Base-by-base conservation (phyloP, 495 filamentous ascomycete species). In the Penicillium argentinense region DNA sequence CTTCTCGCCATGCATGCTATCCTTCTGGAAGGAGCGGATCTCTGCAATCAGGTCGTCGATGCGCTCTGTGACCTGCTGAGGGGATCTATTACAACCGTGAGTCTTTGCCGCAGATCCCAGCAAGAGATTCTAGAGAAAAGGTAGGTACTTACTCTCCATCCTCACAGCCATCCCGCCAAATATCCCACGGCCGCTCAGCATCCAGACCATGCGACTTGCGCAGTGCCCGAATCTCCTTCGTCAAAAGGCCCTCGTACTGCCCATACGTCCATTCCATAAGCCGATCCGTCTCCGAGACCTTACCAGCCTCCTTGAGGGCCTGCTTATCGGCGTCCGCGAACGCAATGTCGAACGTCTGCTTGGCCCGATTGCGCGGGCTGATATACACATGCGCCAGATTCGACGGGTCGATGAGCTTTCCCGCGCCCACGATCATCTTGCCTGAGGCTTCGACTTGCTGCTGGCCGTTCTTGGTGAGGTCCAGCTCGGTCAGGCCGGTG, bases 201-300 rank as follows among this genome's bases (percentile, higher is more conserved):
- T 85, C 81, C 22, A 89, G 63, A 3, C 82, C 77, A 50, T 85
- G 62, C 52, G 76, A 64, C 60, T 73, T 78, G 17, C 88, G 73
- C 44, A 76, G 49, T 23, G 75, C 68, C 12, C 79, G 60, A 53
- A 96, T 95, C 56, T 86, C 66, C 4, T 75, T 62, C 5, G 74
- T 81, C 18, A 83, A 81, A 50, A 91, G 71, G 5, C 91, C 91
- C 60, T 96, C 91, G 56, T 95, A 96, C 53, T 81, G 73, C 14
- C 91, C 91, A 54, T 96, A 96, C 51, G 86, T 85, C 90, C 90
- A 96, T 59, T 95, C 90, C 1, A 83, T 74, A 22, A 95, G 76
- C 21, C 83, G 73, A 34, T 87, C 79, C 0, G 83, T 87, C 23
- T 82, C 69, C 38, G 77, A 66, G 11, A 90, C 74, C 30, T 46